phyloP scores from a whole-genome alignment of 176 grass and related monocot genomes.

The Eleusine indica region DNA sequence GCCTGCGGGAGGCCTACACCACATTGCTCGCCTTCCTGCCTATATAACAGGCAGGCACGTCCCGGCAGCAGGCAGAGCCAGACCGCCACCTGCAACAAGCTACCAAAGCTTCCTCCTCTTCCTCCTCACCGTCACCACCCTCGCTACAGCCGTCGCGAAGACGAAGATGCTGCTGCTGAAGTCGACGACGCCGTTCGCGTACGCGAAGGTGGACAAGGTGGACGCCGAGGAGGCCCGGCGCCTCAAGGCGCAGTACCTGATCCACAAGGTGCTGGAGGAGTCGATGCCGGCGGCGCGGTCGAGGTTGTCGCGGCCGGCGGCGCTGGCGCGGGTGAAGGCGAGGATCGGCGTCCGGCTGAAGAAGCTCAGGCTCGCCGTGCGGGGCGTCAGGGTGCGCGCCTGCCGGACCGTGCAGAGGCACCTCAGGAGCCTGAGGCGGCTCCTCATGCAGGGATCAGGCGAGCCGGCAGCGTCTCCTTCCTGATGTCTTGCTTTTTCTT shows the following conservation, averaged over 20 bases:
- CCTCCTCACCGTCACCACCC: not conserved
- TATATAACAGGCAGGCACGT: slow-evolving; percentile 49
- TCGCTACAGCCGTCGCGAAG: not conserved
- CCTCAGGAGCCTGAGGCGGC: slow-evolving; percentile 41
- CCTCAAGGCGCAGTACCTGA: slow-evolving; percentile 67
- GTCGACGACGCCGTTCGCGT: slow-evolving; percentile 44
- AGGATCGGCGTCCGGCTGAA: slow-evolving; percentile 57
- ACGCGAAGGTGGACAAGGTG: slow-evolving; percentile 71
- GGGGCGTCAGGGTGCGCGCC: slow-evolving; percentile 43
- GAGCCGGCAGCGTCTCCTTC: not conserved
- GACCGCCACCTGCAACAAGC: slow-evolving; percentile 27
- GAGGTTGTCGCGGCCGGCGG: slow-evolving; percentile 29
- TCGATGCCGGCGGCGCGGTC: slow-evolving; percentile 1
- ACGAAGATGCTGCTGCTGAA: slow-evolving; percentile 43
- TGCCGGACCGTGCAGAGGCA: slow-evolving; percentile 43
- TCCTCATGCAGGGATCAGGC: slow-evolving; percentile 1
- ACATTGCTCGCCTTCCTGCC: not conserved
- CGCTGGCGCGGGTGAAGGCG: slow-evolving; percentile 1
- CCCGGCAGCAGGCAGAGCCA: not conserved
- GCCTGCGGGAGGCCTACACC: slow-evolving; percentile 18
- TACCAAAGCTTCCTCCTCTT: not conserved
- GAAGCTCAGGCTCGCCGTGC: slow-evolving; percentile 46
- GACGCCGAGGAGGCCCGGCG: slow-evolving; percentile 57
- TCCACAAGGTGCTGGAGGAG: slow-evolving; percentile 67
- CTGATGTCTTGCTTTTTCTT: not conserved